Percentiles rank a stretch among this genome's conserved stretches.
These are phyloP conservation scores for Trichophyton benhamiae DNA, from an alignment of 2,329 filamentous ascomycete genomes.

Conservation along the genomic window DNA sequence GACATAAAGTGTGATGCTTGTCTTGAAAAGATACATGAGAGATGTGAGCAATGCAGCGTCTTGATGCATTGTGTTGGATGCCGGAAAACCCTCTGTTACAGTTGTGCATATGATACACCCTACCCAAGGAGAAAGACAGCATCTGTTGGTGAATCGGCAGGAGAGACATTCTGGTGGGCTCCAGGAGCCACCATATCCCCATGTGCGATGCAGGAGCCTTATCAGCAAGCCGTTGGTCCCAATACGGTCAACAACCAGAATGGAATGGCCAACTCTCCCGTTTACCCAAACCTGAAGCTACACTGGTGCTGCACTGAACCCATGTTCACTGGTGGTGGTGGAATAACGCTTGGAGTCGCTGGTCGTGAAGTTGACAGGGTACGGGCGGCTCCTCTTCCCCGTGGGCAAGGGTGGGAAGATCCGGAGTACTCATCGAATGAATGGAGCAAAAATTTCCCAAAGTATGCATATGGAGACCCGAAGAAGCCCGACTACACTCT, in stretches of 20 bases:
- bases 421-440: slow-evolving; percentile 38
- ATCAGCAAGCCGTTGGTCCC: slow-evolving; percentile 16
- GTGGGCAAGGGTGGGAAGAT: slow-evolving; percentile 43
- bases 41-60: slow-evolving; percentile 50
- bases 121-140: slow-evolving; percentile 33
- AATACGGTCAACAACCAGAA: slow-evolving; percentile 16
- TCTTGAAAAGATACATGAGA: slow-evolving; percentile 40
- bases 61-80: slow-evolving; percentile 51
- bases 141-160: slow-evolving; percentile 10
- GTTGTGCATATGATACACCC: slow-evolving; percentile 45
- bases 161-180: slow-evolving; percentile 47
- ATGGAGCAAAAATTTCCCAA: slow-evolving; percentile 30
- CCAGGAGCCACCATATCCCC: slow-evolving; percentile 44
- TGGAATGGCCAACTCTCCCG: slow-evolving; percentile 22
- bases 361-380: slow-evolving; percentile 44
- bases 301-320: slow-evolving; percentile 50
- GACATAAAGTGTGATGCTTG: slow-evolving; percentile 44
- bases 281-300: slow-evolving; percentile 42
- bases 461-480: slow-evolving; percentile 30
- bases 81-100: slow-evolving; percentile 47
- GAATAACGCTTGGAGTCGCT: slow-evolving; percentile 45
- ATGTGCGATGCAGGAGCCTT: slow-evolving; percentile 46
- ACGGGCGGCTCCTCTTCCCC: slow-evolving; percentile 45
- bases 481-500: slow-evolving; percentile 29
- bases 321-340: slow-evolving; percentile 47